Percentiles rank a stretch among this genome's conserved stretches.
Evolutionary conservation across 2,329 filamentous ascomycete species (phyloP).

Genomic region (Trichoderma sp.): DNA sequence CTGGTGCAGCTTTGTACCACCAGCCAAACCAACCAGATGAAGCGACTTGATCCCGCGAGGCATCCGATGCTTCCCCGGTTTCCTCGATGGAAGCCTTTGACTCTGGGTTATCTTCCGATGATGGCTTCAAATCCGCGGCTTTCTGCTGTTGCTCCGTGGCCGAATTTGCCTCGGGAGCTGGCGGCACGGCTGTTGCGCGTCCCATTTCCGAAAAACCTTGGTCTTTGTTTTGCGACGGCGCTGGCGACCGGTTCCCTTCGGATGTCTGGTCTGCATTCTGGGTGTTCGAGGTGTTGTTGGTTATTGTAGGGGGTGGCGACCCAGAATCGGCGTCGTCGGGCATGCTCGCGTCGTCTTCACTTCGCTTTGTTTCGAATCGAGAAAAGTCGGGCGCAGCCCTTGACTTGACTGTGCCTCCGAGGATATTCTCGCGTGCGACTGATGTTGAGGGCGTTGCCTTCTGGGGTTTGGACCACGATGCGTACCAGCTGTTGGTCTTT

Average conservation of each 20-base stretch:
- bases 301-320: constrained; percentile 31
- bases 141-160: constrained; percentile 6
- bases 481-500: constrained; percentile 64
- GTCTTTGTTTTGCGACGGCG: not conserved
- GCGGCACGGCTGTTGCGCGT: constrained; percentile 8
- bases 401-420: constrained; percentile 57
- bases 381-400: constrained; percentile 52
- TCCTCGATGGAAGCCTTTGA: constrained; percentile 34
- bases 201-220: not conserved
- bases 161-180: not conserved
- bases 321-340: constrained; percentile 21
- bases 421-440: constrained; percentile 62
- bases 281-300: not conserved
- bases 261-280: not conserved
- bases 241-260: not conserved
- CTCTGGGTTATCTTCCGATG: not conserved
- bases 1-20: constrained; percentile 41
- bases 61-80: constrained; percentile 1
- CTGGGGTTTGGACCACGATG: constrained; percentile 58
- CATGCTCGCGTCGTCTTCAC: constrained; percentile 40
- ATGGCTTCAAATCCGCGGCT: not conserved
- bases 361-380: constrained; percentile 51
- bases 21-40: constrained; percentile 60
- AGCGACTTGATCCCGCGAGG: constrained; percentile 33
- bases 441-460: constrained; percentile 63